Base-by-base conservation (phyloP, 1,139 yeast genomes). In the Kodamaea suecica region DNA sequence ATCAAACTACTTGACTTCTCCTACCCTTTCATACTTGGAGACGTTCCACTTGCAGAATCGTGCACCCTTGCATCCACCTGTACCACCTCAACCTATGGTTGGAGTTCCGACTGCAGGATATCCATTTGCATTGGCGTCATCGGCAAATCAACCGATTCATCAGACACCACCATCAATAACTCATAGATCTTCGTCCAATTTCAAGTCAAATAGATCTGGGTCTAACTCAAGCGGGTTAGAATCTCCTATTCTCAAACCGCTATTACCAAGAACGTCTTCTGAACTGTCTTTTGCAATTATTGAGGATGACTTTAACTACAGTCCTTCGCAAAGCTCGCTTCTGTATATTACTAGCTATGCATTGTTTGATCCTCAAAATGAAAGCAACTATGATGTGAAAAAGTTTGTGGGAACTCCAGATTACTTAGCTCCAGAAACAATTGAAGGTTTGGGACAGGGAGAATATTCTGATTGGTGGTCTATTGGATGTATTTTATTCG, bases 381-480 rank as follows among this genome's bases (percentile, higher is more conserved):
- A 70, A 33, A 63, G 70, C 23, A 70, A 73, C 36, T 44, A 45
- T 23, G 63, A 57, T 14, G 44, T 54, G 23, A 65, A 63, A 34
- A 77, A 74, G 45, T 90, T 92, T 52, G 95, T 88, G 24, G 99
- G 99, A 0, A 94, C 99, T 0, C 98, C 99, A 0, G 99, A 94
- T 55, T 94, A 94, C 57, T 72, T 94, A 27, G 95, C 99, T 0
- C 99, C 99, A 0, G 99, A 94, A 54, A 90, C 97, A 0, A 87
- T 94, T 43, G 69, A 76, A 31, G 97, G 97, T 21, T 70, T 73
- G 5, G 86, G 87, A 0, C 97, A 92, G 55, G 87, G 82, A 43
- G 92, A 82, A 47, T 76, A 83, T 29, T 81, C 95, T 25, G 99
- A 94, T 65, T 94, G 98, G 98, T 94, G 98, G 98, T 86, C 97